Base-by-base conservation (phyloP, 768 basidiomycete species). In the Suillus ampliporus region DNA sequence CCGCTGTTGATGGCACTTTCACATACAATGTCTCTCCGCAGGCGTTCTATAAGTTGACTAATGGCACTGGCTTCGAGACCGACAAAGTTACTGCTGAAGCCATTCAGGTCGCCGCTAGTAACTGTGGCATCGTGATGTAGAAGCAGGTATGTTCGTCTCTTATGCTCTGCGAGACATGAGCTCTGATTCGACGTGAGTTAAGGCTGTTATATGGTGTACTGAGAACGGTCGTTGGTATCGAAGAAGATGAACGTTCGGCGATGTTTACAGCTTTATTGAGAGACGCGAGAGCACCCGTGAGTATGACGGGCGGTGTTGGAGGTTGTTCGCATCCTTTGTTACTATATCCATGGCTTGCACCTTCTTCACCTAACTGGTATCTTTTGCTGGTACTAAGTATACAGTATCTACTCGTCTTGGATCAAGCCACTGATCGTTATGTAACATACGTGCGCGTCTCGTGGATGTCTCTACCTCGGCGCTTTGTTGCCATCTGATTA, bases 231-330 rank as follows among this genome's bases (percentile, higher is more conserved):
- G 50, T 31, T 31, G 28, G 48, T 19, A 50, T 28, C 1, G 58
- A 7, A 47, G 7, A 54, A 43, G 59, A 56, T 51, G 60, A 38
- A 60, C 78, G 53, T 65, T 84, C 83, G n/a, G 82, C 81, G 38
- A 73, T 70, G 1, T 76, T 76, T 1, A 80, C 77, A 15, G 78
- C 75, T 60, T 77, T 77, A 58, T 76, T 77, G 65, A 83, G 77
- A 47, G 76, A 71, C 5, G 75, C 71, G 60, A 83, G 70, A 26
- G 82, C 80, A 60, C 83, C 80, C 13, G 78, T 74, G 60, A 82
- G 64, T 58, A 77, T 68, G n/a, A 73, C 61, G 8, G 79, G 72
- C 13, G 79, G 77, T 7, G 74, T 62, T 58, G 75, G 53, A 50
- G 50, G n/a, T n/a, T n/a, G n/a, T n/a, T n/a, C n/a, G n/a, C n/a